Evolutionary conservation across 2,329 filamentous ascomycete species (phyloP).

Genomic region (Elsinoe necatrix): DNA sequence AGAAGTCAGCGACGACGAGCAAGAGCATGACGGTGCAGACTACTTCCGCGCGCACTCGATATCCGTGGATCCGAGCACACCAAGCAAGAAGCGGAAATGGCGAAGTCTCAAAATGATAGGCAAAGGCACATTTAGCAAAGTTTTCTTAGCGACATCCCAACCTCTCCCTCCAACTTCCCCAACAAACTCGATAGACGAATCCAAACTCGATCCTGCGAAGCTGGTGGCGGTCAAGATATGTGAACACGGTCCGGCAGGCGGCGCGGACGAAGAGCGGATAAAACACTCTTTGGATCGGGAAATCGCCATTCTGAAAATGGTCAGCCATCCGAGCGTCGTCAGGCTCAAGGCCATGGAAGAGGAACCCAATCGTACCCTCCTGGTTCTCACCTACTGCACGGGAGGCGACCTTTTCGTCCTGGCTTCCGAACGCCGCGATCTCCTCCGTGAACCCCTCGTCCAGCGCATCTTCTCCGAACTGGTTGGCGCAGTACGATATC

Average conservation of each 20-base stretch:
- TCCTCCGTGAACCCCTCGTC: constrained; percentile 61
- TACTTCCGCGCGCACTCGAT: constrained; percentile 39
- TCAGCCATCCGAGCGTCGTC: constrained; percentile 83
- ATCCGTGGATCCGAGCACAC: constrained; percentile 49
- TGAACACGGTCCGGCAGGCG: constrained; percentile 86
- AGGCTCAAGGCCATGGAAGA: constrained; percentile 88
- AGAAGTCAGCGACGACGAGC: constrained; percentile 42
- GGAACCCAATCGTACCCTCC: constrained; percentile 68
- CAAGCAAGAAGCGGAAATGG: constrained; percentile 68
- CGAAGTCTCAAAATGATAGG: constrained; percentile 72
- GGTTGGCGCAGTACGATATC: constrained; percentile 73
- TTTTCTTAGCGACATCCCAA: constrained; percentile 82
- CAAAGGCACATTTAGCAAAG: constrained; percentile 91
- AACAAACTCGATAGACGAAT: constrained; percentile 33
- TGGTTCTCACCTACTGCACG: constrained; percentile 85
- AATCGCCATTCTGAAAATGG: constrained; percentile 81
- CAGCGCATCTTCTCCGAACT: constrained; percentile 85
- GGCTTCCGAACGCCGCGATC: constrained; percentile 61
- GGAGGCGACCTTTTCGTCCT: constrained; percentile 94
- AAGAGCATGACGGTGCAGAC: constrained; percentile 28
- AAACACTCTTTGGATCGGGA: constrained; percentile 92
- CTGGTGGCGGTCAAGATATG: constrained; percentile 93
- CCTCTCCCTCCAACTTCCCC: constrained; percentile 37
- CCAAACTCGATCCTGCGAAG: constrained; percentile 57
- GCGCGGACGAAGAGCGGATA: constrained; percentile 84